These are phyloP conservation scores for Trichoderma virens DNA, from an alignment of 495 filamentous ascomycete genomes.

Conservation along the genomic window DNA sequence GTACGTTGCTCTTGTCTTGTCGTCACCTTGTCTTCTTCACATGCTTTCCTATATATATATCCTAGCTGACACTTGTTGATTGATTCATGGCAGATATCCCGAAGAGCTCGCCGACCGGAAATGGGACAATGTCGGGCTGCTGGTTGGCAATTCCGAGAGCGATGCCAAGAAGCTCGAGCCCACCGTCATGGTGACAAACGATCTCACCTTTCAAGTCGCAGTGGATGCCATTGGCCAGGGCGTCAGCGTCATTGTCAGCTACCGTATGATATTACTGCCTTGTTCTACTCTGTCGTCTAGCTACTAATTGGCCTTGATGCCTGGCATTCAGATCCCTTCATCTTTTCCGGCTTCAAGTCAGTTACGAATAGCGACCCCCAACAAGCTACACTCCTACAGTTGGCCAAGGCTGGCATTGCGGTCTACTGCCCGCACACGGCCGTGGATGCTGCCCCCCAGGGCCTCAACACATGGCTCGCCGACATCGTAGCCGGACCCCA, in stretches of 20 bases:
- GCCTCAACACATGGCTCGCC: slow-evolving; percentile 91
- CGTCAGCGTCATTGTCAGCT: slow-evolving; percentile 75
- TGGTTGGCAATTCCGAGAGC: slow-evolving; percentile 26
- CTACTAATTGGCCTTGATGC: too few species aligned
- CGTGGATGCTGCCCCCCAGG: slow-evolving; percentile 78
- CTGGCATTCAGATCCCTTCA: slow-evolving; percentile 92
- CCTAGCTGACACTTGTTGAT: neutral
- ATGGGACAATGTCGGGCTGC: slow-evolving; percentile 72
- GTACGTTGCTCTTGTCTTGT: slow-evolving; percentile 42
- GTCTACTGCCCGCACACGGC: slow-evolving; percentile 96
- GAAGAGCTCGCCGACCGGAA: slow-evolving; percentile 79
- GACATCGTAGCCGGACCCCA: slow-evolving; percentile 56
- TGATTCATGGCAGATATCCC: slow-evolving; percentile 59
- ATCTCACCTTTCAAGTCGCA: slow-evolving; percentile 81
- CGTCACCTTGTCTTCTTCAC: neutral
- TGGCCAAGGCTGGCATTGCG: slow-evolving; percentile 84
- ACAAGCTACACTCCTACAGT: slow-evolving; percentile 71
- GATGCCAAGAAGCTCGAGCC: slow-evolving; percentile 6
- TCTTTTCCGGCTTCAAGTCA: slow-evolving; percentile 84
- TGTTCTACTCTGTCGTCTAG: neutral
- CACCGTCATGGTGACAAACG: slow-evolving; percentile 75
- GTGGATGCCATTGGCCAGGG: slow-evolving; percentile 77
- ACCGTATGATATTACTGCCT: slow-evolving; percentile 52
- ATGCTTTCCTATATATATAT: too few species aligned
- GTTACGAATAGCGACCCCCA: slow-evolving; percentile 78